Conservation (phyloP, 208 protist genomes). For the Wallacemonas rigidus region DNA sequence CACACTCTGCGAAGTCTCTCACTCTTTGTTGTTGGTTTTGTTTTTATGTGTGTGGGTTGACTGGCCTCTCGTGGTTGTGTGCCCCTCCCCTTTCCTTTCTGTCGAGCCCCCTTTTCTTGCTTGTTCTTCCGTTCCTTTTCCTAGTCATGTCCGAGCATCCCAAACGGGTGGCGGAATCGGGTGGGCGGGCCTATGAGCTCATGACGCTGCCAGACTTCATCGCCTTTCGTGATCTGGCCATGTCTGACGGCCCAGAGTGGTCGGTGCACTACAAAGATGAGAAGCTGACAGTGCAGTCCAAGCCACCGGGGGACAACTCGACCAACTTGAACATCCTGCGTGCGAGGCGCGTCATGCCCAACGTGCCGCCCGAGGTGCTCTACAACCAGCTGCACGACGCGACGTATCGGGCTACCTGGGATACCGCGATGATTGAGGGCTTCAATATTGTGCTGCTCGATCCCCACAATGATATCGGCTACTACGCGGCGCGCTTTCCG, state of each 20-base stretch:
- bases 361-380: constrained; percentile 60
- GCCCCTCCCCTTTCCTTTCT: not conserved
- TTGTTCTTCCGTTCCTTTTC: not conserved
- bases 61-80: not conserved
- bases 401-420: constrained; percentile 82
- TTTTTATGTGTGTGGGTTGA: not conserved
- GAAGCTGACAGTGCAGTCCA: constrained; percentile 55
- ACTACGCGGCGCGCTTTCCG: constrained; percentile 89
- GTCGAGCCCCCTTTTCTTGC: not conserved
- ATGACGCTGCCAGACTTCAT: constrained; percentile 77
- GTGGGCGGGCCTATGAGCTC: constrained; percentile 51
- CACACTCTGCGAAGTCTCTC: not conserved
- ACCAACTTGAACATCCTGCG: constrained; percentile 81
- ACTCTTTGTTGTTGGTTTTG: constrained; percentile 15
- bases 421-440: constrained; percentile 86
- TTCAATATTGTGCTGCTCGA: constrained; percentile 86
- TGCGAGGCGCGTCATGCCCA: constrained; percentile 64
- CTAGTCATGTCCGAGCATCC: not conserved
- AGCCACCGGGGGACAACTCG: constrained; percentile 45
- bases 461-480: constrained; percentile 88
- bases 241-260: constrained; percentile 45
- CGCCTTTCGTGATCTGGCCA: constrained; percentile 52
- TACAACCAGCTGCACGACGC: constrained; percentile 90
- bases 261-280: constrained; percentile 50
- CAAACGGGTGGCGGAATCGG: constrained; percentile 32